Evolutionary conservation across 2,329 filamentous ascomycete species (phyloP).

Genomic region (Phymatotrichopsis omnivora): DNA sequence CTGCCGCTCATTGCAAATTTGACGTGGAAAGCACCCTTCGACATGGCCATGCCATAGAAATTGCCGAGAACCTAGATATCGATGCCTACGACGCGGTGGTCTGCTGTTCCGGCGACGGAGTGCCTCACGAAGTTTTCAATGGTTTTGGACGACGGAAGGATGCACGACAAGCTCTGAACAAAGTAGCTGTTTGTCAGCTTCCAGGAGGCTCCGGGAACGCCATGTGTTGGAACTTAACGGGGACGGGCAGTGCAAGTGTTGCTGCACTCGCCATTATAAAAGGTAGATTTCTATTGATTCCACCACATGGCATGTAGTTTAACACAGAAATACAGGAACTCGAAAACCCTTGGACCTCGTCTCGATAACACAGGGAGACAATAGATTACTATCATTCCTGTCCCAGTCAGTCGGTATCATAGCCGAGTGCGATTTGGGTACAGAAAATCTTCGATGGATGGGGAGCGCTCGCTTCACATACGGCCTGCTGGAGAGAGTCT

Average conservation of each 20-base stretch:
- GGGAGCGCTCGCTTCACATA: slow-evolving; percentile 74
- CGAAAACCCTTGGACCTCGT: slow-evolving; percentile 76
- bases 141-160: slow-evolving; percentile 69
- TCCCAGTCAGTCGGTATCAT: slow-evolving; percentile 85
- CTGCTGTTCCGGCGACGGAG: slow-evolving; percentile 83
- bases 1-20: slow-evolving; percentile 66
- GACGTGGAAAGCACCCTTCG: slow-evolving; percentile 63
- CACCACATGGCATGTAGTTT: neutral
- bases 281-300: slow-evolving; percentile 34
- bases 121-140: slow-evolving; percentile 91
- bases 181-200: slow-evolving; percentile 73
- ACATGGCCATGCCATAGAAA: slow-evolving; percentile 66
- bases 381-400: slow-evolving; percentile 71
- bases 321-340: slow-evolving; percentile 39
- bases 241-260: slow-evolving; percentile 61
- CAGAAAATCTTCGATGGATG: slow-evolving; percentile 90
- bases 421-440: slow-evolving; percentile 80
- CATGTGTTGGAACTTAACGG: slow-evolving; percentile 81
- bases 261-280: slow-evolving; percentile 81
- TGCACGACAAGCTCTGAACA: slow-evolving; percentile 61
- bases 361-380: slow-evolving; percentile 72
- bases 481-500: slow-evolving; percentile 67
- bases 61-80: slow-evolving; percentile 65
- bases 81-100: slow-evolving; percentile 75
- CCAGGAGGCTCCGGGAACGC: slow-evolving; percentile 93